Evolutionary conservation across 768 basidiomycete species (phyloP).

Genomic region (Leccinum rimulosum): DNA sequence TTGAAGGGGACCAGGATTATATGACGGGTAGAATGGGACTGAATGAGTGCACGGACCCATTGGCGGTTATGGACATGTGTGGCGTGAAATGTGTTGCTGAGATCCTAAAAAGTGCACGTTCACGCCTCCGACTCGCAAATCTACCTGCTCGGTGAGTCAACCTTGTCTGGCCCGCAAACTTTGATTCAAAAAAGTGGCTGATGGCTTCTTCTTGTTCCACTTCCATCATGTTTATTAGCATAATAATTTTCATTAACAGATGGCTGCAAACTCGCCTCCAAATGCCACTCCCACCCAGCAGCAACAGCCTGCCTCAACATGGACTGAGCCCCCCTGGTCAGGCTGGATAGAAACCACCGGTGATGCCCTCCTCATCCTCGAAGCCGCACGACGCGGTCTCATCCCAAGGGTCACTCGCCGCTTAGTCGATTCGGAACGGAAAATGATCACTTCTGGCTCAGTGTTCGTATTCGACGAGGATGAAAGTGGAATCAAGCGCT

Average conservation of each 20-base stretch:
- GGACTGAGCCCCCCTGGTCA: constrained; percentile 88
- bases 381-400: constrained; percentile 85
- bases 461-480: constrained; percentile 98
- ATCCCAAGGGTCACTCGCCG: constrained; percentile 91
- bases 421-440: constrained; percentile 87
- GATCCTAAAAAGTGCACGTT: constrained; percentile 35
- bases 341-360: constrained; percentile 96
- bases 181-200: constrained; percentile 33
- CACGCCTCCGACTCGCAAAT: constrained; percentile 57
- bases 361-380: constrained; percentile 95
- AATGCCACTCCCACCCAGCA: constrained; percentile 12
- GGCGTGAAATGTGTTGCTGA: constrained; percentile 29
- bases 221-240: constrained; percentile 15
- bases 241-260: constrained; percentile 5
- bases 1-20: background rate
- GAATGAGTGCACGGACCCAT: constrained; percentile 28
- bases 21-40: background rate
- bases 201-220: constrained; percentile 14
- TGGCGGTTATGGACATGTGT: constrained; percentile 31
- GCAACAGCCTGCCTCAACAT: constrained; percentile 42
- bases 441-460: constrained; percentile 89
- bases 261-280: constrained; percentile 31
- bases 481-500: constrained; percentile 95
- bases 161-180: constrained; percentile 53
- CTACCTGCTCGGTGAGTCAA: constrained; percentile 68